Base-by-base conservation (phyloP, 129 eudicot genomes). In the Flaveria linearis region DNA sequence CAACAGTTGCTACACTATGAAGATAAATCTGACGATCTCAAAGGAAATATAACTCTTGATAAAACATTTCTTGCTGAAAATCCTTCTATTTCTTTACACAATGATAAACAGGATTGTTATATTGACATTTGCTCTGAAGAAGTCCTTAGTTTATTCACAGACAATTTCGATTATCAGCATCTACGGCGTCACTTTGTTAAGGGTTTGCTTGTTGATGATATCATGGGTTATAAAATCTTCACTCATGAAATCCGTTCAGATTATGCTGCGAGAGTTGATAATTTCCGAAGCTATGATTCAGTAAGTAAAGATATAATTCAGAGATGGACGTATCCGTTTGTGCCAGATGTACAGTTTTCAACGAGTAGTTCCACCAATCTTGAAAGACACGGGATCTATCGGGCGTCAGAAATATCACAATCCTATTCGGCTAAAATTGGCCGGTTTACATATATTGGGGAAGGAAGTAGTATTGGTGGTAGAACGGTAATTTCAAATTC, bases 121-220 rank as follows among this genome's bases (percentile, higher is more conserved):
- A 91, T 94, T 30, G 99, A 94, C 84, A 94, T 94, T 33, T 94
- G 99, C 78, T 82, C 97, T 18, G 90, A 88, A 0, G 99, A 91
- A 81, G 97, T 94, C 65, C 92, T 94, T 61, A 87, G 90, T 76
- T 89, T 91, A 68, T 94, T 91, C 81, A 85, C 90, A 0, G 99
- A 94, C 81, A 94, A 94, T 83, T 94, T 94, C 79, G 99, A 94
- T 82, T 94, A 94, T 82, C 99, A 94, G 76, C 99, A 94, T 82
- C 80, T 94, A 64, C 96, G 99, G 14, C 93, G 97, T 57, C 93
- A 94, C 76, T 94, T 94, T 80, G 90, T 94, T 66, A 94, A 94
- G 80, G 99, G 97, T 45, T 81, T 94, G 72, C 96, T 94, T 60
- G 76, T 86, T 65, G 99, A 94, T 85, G 99, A 94, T 77, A 82